These are phyloP conservation scores for Singerocomus inundabilis DNA, from an alignment of 1,284 basidiomycete species.

Conservation along the genomic window DNA sequence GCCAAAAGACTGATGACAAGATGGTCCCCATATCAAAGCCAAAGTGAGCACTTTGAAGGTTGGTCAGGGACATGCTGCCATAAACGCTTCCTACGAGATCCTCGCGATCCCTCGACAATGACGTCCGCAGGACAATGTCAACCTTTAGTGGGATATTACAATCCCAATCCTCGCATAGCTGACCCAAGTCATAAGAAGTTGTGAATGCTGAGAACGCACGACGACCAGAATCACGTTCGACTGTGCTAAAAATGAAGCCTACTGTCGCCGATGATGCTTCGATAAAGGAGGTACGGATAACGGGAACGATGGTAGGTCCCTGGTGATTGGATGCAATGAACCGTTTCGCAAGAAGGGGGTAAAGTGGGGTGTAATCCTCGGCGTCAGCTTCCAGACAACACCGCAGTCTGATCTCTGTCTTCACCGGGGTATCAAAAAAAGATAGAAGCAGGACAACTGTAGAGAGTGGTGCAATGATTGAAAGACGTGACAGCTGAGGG, in stretches of 20 bases:
- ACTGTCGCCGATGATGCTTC: conserved; percentile 9
- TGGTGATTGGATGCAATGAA: conserved; percentile 12
- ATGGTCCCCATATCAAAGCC: conserved; percentile 7
- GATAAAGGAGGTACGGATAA: conserved; percentile 17
- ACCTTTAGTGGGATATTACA: conserved; percentile 19
- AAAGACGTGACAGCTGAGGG: conserved; percentile 20
- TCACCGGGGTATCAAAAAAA: conserved; percentile 16
- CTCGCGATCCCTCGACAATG: conserved; percentile 11
- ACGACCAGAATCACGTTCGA: conserved; percentile 8
- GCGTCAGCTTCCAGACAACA: conserved; percentile 13
- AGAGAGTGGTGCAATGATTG: conserved; percentile 20
- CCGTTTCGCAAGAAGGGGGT: conserved; percentile 15
- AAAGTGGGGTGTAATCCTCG: conserved; percentile 14
- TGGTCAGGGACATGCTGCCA: conserved; percentile 16
- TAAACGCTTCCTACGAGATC: conserved; percentile 13
- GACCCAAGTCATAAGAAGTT: conserved; percentile 7
- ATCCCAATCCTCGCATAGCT: conserved; percentile 21
- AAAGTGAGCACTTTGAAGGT: conserved; percentile 13
- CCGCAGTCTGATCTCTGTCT: conserved; percentile 20
- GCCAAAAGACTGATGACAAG: conserved; percentile 20
- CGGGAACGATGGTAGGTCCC: neutral
- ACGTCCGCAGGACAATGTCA: conserved; percentile 14
- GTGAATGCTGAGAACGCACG: conserved; percentile 9
- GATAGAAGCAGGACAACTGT: conserved; percentile 20
- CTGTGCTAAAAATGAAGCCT: conserved; percentile 20